These are phyloP conservation scores for Kodamaea kakaduensis DNA, from an alignment of 805 yeast genomes.

Conservation along the genomic window DNA sequence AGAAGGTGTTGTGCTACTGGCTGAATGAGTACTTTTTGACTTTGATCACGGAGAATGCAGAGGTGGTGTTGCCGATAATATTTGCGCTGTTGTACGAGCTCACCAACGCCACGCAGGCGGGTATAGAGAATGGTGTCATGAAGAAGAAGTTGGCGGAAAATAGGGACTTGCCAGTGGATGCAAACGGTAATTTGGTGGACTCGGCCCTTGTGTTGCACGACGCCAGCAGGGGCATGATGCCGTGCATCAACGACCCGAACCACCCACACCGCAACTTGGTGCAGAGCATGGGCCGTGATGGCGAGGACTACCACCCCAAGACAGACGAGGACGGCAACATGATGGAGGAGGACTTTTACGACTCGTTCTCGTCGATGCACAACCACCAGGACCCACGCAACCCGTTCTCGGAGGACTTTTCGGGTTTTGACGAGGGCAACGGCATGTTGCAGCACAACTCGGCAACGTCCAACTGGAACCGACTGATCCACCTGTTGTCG, in stretches of 20 bases:
- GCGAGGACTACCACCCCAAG: constrained; percentile 10
- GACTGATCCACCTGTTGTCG: constrained; percentile 87
- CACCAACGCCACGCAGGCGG: constrained; percentile 50
- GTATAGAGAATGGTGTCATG: constrained; percentile 37
- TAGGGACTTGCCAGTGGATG: constrained; percentile 37
- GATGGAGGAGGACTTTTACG: constrained; percentile 44
- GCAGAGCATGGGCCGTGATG: constrained; percentile 11
- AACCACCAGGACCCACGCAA: constrained; percentile 15
- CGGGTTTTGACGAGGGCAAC: constrained; percentile 28
- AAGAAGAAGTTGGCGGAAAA: constrained; percentile 36
- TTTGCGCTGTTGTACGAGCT: constrained; percentile 87
- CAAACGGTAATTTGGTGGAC: constrained; percentile 41
- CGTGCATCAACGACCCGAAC: constrained; percentile 21
- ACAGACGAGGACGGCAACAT: constrained; percentile 23
- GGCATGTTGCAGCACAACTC: constrained; percentile 41
- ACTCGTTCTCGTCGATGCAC: constrained; percentile 35
- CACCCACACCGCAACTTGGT: constrained; percentile 23
- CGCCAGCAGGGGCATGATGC: constrained; percentile 20
- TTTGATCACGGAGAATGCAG: constrained; percentile 87
- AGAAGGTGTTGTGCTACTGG: constrained; percentile 91
- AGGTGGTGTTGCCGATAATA: constrained; percentile 85
- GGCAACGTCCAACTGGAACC: constrained; percentile 77
- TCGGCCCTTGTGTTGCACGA: constrained; percentile 31
- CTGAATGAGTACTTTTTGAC: constrained; percentile 90
- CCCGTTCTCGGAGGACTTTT: constrained; percentile 22